These are phyloP conservation scores for Chrysoporthe deuterocubensis DNA, from an alignment of 2,329 filamentous ascomycete species.

Conservation along the genomic window DNA sequence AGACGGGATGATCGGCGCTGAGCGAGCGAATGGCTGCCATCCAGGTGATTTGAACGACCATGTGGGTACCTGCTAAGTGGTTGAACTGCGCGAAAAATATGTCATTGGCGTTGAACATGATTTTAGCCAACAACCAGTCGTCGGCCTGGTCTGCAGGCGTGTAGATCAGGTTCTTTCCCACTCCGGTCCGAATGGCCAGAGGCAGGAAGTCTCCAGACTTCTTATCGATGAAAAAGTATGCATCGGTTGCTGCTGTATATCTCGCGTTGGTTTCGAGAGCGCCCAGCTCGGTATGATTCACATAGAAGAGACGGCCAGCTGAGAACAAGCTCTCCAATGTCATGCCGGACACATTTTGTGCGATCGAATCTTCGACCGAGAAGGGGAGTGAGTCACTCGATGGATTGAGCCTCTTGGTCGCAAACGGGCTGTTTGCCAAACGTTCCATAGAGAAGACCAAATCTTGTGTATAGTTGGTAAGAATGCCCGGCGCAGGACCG, in stretches of 20 bases:
- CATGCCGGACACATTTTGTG: conserved; percentile 38
- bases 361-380: conserved; percentile 37
- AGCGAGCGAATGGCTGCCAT: conserved; percentile 51
- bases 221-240: conserved; percentile 51
- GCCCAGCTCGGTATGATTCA: conserved; percentile 45
- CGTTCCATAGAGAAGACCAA: conserved; percentile 53
- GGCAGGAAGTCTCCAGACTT: conserved; percentile 49
- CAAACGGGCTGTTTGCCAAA: conserved; percentile 47
- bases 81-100: conserved; percentile 49
- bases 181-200: conserved; percentile 52
- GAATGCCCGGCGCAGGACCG: conserved; percentile 41
- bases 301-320: conserved; percentile 47
- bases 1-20: conserved; percentile 49
- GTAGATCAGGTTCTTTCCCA: conserved; percentile 46
- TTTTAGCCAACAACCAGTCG: conserved; percentile 58
- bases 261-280: conserved; percentile 34
- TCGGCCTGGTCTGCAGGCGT: conserved; percentile 47
- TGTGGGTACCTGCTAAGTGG: conserved; percentile 50
- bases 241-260: conserved; percentile 48
- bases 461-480: conserved; percentile 51
- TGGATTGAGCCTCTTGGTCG: conserved; percentile 40
- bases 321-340: conserved; percentile 40
- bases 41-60: conserved; percentile 47
- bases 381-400: conserved; percentile 42
- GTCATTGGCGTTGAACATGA: conserved; percentile 53